These are phyloP conservation scores for Gynandropsis gynandra DNA, from an alignment of 345 rosid species.

Conservation along the genomic window DNA sequence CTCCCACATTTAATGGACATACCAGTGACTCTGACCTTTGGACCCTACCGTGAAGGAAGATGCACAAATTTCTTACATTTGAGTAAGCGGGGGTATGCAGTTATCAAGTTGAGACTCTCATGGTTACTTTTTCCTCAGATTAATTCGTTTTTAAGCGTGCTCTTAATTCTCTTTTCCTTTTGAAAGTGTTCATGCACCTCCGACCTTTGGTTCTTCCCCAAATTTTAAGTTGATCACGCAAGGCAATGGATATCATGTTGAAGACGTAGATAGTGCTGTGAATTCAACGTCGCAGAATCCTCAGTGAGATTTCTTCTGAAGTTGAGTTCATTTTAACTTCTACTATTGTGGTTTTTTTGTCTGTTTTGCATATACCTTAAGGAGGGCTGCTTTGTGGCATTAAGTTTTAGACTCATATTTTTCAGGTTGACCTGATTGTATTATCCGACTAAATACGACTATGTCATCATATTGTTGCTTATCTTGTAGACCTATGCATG, in stretches of 20 bases:
- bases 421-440: constrained; percentile 11
- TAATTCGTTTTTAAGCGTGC: constrained; percentile 1
- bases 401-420: constrained; percentile 2
- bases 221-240: too few relatives aligned
- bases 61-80: constrained; percentile 59
- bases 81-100: constrained; percentile 44
- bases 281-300: too few relatives aligned
- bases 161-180: too few relatives aligned
- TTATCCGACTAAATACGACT: too few relatives aligned
- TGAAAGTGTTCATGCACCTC: too few relatives aligned
- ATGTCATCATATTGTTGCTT: too few relatives aligned
- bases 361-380: constrained; percentile 11
- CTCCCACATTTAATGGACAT: constrained; percentile 33
- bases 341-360: background rate
- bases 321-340: too few relatives aligned
- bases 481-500: too few relatives aligned
- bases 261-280: too few relatives aligned
- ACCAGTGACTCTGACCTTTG: constrained; percentile 36
- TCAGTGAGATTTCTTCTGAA: too few relatives aligned
- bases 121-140: background rate
- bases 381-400: constrained; percentile 7
- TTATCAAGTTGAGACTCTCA: constrained; percentile 12
- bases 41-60: constrained; percentile 63
- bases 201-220: too few relatives aligned
- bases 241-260: too few relatives aligned